Conservation (phyloP, 2,329 filamentous ascomycete genomes). For the Pseudogymnoascus sp. region DNA sequence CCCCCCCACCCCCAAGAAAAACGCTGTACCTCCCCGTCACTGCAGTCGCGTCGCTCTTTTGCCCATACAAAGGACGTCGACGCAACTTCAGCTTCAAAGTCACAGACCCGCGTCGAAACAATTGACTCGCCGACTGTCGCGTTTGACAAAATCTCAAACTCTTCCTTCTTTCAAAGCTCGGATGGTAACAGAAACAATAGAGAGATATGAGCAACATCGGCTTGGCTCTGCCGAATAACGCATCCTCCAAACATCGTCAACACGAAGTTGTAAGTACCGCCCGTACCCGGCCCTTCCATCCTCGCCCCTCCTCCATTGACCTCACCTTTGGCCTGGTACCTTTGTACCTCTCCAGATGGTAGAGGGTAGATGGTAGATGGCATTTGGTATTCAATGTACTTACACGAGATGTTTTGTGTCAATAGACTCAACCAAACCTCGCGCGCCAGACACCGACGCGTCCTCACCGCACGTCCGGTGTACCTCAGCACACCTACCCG, state of each 20-base stretch:
- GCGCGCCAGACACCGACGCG: constrained; percentile 4
- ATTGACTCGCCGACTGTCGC: background rate
- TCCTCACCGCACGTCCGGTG: constrained; percentile 1
- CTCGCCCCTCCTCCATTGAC: background rate
- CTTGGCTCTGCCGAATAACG: constrained; percentile 3
- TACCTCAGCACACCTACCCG: background rate
- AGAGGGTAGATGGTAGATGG: background rate
- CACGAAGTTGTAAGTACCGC: constrained; percentile 2
- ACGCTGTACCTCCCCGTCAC: background rate
- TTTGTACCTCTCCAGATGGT: background rate
- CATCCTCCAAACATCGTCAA: constrained; percentile 1
- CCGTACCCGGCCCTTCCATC: background rate
- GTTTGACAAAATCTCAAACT: background rate
- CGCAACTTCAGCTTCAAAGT: background rate
- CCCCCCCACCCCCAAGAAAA: background rate
- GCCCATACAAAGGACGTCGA: background rate
- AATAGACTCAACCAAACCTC: background rate
- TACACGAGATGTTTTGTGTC: background rate
- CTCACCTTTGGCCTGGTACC: background rate
- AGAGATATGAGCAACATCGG: constrained; percentile 5
- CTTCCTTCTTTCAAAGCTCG: background rate
- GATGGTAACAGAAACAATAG: constrained; percentile 1
- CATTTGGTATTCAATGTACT: background rate
- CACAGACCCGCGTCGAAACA: background rate
- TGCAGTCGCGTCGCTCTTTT: background rate